These are phyloP conservation scores for Magnusiomyces magnusii DNA, from an alignment of 1,139 yeast species.

Conservation along the genomic window DNA sequence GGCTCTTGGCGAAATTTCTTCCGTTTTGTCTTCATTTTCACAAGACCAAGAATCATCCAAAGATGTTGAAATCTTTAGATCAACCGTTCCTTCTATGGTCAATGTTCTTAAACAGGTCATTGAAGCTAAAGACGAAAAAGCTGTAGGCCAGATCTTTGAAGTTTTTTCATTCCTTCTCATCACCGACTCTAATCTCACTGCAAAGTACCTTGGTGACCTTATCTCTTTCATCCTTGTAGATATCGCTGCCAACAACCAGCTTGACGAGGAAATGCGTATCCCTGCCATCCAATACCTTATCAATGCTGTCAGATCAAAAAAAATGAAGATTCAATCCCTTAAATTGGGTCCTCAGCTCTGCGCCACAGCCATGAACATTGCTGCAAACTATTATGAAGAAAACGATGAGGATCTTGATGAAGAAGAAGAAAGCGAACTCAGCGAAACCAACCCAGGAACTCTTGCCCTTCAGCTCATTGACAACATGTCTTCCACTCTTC, in stretches of 20 bases:
- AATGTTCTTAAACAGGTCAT: conserved; percentile 73
- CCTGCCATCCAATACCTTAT: conserved; percentile 82
- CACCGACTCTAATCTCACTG: conserved; percentile 69
- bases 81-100: conserved; percentile 72
- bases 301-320: conserved; percentile 65
- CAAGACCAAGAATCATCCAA: conserved; percentile 37
- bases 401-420: conserved; percentile 60
- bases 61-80: conserved; percentile 53
- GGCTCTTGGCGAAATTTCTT: conserved; percentile 72
- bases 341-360: conserved; percentile 81
- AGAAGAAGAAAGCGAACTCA: conserved; percentile 87
- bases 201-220: conserved; percentile 64
- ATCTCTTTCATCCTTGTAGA: conserved; percentile 62
- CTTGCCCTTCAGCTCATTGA: conserved; percentile 78
- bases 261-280: conserved; percentile 76
- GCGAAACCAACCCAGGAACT: conserved; percentile 73
- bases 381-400: conserved; percentile 67
- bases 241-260: conserved; percentile 56
- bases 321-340: conserved; percentile 45
- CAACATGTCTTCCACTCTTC: conserved; percentile 70
- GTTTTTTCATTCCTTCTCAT: conserved; percentile 74
- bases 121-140: conserved; percentile 59
- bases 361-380: conserved; percentile 63
- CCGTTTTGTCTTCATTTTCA: conserved; percentile 38
- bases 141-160: conserved; percentile 72